Base-by-base conservation (phyloP, 208 protist species). In the Lotmaria passim region DNA sequence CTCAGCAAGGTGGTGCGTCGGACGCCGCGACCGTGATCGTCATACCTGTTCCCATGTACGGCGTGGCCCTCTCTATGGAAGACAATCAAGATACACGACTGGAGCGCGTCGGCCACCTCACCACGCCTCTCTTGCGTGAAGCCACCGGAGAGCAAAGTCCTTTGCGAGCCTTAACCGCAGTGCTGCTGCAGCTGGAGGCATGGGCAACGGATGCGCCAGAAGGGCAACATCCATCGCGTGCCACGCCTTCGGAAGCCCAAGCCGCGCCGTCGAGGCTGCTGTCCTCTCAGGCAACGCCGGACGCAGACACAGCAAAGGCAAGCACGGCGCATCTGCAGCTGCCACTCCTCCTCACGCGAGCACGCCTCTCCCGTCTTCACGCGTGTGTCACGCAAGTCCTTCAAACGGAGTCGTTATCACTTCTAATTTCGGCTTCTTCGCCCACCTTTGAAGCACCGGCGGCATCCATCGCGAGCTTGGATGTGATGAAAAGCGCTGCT, bases 41-140 rank as follows among this genome's bases (percentile, higher is more conserved):
- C 28, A 47, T 75, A 39, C 34, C 65, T 19, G 53, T 75, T 7
- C 70, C 70, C 12, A 31, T 75, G 36, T 75, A 75, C 41, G 61
- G 70, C 50, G 70, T 75, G 7, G 53, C 47, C 0, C 51, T 75
- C n/a, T 31, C 30, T 46, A 48, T 75, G 24, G 61, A 75, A 39
- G 70, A 75, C 61, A 69, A 64, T 7, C 70, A 68, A 21, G 44
- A 60, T 0, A 75, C 70, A 24, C 70, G 70, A 21, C 61, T 75
- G 10, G 44, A 61, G 52, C 50, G 36, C 2, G 70, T 75, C 17
- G 36, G 38, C 8, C 51, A 61, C 44, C 43, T 75, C n/a, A 75
- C 70, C 7, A 69, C 70, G 17, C 70, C 70, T n/a, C 51, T 75
- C 36, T 43, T 75, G 1, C 41, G 33, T 1, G 48, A 43, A 3